Conservation (phyloP, 257 asterid species). For the Nicotiana knightiana region DNA sequence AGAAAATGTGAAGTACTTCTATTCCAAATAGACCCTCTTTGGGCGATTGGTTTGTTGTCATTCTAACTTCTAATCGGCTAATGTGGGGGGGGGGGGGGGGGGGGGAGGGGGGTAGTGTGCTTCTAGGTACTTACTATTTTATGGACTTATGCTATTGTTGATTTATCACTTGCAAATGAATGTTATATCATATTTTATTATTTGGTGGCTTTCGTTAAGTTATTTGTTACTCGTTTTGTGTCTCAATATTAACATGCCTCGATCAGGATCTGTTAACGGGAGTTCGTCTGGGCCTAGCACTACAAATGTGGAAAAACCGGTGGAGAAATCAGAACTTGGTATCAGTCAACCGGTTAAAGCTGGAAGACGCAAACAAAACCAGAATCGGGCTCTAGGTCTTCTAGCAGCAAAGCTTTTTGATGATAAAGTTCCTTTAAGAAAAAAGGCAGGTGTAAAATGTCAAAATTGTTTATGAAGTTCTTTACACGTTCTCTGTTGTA, state of each 20-base stretch:
- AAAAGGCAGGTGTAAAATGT: conserved; percentile 44
- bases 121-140: neutral
- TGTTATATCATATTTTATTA: neutral
- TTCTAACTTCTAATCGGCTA: neutral
- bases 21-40: neutral
- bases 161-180: neutral
- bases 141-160: neutral
- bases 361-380: conserved; percentile 18
- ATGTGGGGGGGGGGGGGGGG: neutral
- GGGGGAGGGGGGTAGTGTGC: neutral
- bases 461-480: neutral
- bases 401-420: conserved; percentile 45
- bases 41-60: neutral
- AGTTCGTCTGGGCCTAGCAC: conserved; percentile 22
- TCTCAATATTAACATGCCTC: conserved; percentile 21
- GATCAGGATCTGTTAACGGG: conserved; percentile 50
- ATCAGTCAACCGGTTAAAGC: conserved; percentile 12
- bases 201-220: neutral
- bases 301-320: conserved; percentile 25
- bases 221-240: conserved; percentile 13
- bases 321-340: conserved; percentile 16
- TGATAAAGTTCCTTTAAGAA: conserved; percentile 45
- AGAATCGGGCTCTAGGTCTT: conserved; percentile 21
- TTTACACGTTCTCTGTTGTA: conserved; percentile 5
- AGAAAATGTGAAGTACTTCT: neutral